Conservation (phyloP, 1,284 basidiomycete species). For the Leccinum insigne region DNA sequence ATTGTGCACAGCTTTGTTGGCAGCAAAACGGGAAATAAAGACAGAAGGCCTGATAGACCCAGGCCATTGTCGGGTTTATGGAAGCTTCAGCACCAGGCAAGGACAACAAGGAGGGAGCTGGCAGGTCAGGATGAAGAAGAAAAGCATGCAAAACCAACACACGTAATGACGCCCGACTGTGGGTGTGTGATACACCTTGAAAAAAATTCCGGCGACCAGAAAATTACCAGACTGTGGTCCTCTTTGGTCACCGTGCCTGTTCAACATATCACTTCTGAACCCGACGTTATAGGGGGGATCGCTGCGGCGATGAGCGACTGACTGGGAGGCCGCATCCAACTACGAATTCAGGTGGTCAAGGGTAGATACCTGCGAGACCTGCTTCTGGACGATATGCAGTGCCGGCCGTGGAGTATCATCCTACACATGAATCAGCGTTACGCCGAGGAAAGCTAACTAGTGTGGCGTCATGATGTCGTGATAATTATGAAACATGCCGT, state of each 20-base stretch:
- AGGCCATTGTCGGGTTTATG: conserved; percentile 38
- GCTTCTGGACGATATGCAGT: conserved; percentile 46
- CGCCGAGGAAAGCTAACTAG: too few relatives aligned
- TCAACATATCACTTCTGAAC: conserved; percentile 50
- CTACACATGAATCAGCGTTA: conserved; percentile 32
- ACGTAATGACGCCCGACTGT: conserved; percentile 59
- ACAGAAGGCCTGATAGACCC: conserved; percentile 55
- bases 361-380: conserved; percentile 39
- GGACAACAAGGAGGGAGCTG: conserved; percentile 75
- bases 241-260: conserved; percentile 55
- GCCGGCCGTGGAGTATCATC: conserved; percentile 50
- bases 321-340: conserved; percentile 59
- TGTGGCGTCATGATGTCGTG: conserved; percentile 37
- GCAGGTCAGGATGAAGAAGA: conserved; percentile 63
- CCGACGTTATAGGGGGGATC: conserved; percentile 62
- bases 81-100: conserved; percentile 41
- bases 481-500: conserved; percentile 44
- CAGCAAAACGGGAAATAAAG: conserved; percentile 45
- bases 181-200: conserved; percentile 41
- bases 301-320: conserved; percentile 65
- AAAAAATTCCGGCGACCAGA: conserved; percentile 38
- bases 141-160: conserved; percentile 74
- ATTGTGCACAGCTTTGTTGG: conserved; percentile 45
- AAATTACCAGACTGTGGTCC: conserved; percentile 38
- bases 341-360: conserved; percentile 55